These are phyloP conservation scores for Sporothrix brunneoviolacea DNA, from an alignment of 2,329 filamentous ascomycete genomes.

Conservation along the genomic window DNA sequence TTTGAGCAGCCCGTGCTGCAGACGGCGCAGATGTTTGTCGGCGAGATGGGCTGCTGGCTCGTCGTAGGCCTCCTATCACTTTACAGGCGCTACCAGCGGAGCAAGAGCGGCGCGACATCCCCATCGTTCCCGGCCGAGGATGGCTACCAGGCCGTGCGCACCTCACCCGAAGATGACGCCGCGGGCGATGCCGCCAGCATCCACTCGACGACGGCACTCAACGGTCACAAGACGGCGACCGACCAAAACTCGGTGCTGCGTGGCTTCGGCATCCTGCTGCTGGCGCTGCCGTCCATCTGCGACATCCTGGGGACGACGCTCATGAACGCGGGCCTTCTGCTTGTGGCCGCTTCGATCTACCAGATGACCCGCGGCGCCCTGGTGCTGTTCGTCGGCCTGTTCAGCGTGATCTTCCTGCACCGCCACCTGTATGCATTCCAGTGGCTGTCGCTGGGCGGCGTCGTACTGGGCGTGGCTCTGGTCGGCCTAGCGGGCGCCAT, in stretches of 20 bases:
- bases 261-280: constrained; percentile 64
- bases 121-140: constrained; percentile 27
- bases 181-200: constrained; percentile 39
- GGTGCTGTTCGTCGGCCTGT: constrained; percentile 90
- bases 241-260: constrained; percentile 53
- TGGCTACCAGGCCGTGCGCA: constrained; percentile 61
- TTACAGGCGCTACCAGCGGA: constrained; percentile 50
- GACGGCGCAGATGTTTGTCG: constrained; percentile 96
- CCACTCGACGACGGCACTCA: constrained; percentile 37
- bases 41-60: constrained; percentile 93
- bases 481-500: constrained; percentile 86
- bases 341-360: constrained; percentile 93
- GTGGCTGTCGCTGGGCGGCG: constrained; percentile 81
- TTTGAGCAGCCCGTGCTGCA: constrained; percentile 97
- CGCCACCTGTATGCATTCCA: constrained; percentile 79
- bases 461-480: constrained; percentile 79
- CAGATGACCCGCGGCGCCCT: constrained; percentile 97
- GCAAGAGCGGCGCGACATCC: constrained; percentile 12
- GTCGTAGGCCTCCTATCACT: constrained; percentile 67
- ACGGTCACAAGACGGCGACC: constrained; percentile 20
- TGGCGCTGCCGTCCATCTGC: constrained; percentile 82
- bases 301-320: constrained; percentile 93
- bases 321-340: constrained; percentile 92
- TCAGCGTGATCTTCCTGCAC: constrained; percentile 85
- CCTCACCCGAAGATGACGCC: constrained; percentile 38